A percentile compares a stretch with the other conserved stretches of the same genome.
Conservation (phyloP, 352 stramenopile species). For the Globisporangium splendens region DNA sequence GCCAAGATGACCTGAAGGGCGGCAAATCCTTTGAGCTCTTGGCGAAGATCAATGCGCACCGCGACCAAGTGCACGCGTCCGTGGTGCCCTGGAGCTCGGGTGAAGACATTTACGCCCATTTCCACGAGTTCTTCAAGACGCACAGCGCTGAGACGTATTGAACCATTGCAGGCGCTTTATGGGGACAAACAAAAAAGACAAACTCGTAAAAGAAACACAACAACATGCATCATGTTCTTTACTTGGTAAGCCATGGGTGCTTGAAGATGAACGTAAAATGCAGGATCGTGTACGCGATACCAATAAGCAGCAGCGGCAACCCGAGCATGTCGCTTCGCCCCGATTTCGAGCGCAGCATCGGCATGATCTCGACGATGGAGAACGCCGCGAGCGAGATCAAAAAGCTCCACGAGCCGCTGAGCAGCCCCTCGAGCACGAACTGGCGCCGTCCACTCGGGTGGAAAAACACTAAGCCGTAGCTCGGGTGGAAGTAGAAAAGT, state of each 20-base stretch:
- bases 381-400: constrained; percentile 49
- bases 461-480: constrained; percentile 55
- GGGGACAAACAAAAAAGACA: too few relatives aligned
- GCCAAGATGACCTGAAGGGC: constrained; percentile 20
- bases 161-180: too few relatives aligned
- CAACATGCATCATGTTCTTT: background rate
- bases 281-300: constrained; percentile 42
- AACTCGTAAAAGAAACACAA: too few relatives aligned
- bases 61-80: constrained; percentile 24
- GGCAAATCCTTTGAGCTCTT: constrained; percentile 34
- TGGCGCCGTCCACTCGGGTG: constrained; percentile 61
- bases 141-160: too few relatives aligned
- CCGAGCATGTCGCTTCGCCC: constrained; percentile 48
- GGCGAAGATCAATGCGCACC: constrained; percentile 28
- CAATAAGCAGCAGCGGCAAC: constrained; percentile 36
- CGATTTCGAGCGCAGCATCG: constrained; percentile 23
- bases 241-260: constrained; percentile 43
- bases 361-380: constrained; percentile 40
- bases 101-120: constrained; percentile 39
- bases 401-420: constrained; percentile 66
- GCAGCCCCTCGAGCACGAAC: constrained; percentile 60
- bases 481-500: constrained; percentile 48
- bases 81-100: constrained; percentile 51
- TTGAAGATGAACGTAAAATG: constrained; percentile 59
- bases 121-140: constrained; percentile 24